Percentiles rank a stretch among this genome's conserved stretches.
These are phyloP conservation scores for Pachysandra terminalis DNA, from an alignment of 164 flowering plant genomes.

Conservation along the genomic window DNA sequence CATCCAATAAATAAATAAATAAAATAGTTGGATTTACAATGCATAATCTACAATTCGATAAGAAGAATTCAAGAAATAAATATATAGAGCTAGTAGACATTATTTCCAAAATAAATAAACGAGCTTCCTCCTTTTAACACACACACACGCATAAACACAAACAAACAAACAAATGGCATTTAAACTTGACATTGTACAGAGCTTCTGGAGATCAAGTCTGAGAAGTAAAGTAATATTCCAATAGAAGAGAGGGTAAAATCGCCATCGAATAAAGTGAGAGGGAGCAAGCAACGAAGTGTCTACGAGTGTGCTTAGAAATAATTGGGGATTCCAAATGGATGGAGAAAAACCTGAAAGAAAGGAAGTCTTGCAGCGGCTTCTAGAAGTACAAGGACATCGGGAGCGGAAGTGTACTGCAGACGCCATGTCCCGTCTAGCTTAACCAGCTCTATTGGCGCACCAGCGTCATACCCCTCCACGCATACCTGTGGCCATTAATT, in stretches of 20 bases:
- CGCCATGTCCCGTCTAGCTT: constrained; percentile 97
- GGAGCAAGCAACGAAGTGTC: no score
- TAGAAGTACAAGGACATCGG: constrained; percentile 83
- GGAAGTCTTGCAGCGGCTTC: constrained; percentile 74
- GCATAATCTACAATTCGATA: not conserved
- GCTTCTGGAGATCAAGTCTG: not conserved
- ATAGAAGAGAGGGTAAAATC: not conserved
- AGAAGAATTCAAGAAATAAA: not conserved
- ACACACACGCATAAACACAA: no score
- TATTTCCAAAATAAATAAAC: no score
- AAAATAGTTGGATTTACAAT: not conserved
- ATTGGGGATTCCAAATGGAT: no score
- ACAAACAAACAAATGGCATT: no score
- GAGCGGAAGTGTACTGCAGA: constrained; percentile 89
- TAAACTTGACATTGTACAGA: no score
- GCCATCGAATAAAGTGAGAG: not conserved
- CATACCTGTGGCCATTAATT: constrained; percentile 42
- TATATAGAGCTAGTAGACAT: not conserved
- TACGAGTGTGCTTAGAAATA: no score
- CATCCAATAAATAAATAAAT: constrained; percentile 3
- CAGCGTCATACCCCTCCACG: constrained; percentile 63
- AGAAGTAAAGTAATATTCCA: not conserved
- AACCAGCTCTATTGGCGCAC: constrained; percentile 46
- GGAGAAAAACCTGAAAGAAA: constrained; percentile 57
- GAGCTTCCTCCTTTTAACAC: no score